Evolutionary conservation across 495 filamentous ascomycete species (phyloP).

Genomic region (Aspergillus sparsus): DNA sequence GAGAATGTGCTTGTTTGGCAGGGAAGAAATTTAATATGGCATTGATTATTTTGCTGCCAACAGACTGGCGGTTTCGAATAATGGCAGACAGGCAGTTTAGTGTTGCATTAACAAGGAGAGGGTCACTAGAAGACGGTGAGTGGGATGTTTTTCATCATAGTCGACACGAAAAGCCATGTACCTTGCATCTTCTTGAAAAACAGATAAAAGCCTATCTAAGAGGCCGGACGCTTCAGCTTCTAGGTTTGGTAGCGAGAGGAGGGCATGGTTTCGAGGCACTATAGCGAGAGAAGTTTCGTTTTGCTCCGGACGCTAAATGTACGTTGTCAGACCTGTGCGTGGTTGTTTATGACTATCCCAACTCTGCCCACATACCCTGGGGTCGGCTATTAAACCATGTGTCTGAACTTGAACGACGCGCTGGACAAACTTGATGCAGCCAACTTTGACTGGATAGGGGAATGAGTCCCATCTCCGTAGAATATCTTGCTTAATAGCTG

Average conservation of each 20-base stretch:
- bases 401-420: slow-evolving; percentile 91
- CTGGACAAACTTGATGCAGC: slow-evolving; percentile 96
- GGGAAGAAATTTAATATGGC: slow-evolving; percentile 91
- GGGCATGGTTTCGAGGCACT: slow-evolving; percentile 77
- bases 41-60: slow-evolving; percentile 81
- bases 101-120: slow-evolving; percentile 87
- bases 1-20: slow-evolving; percentile 69
- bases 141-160: not conserved
- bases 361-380: slow-evolving; percentile 62
- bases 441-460: slow-evolving; percentile 73
- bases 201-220: slow-evolving; percentile 82
- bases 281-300: slow-evolving; percentile 85
- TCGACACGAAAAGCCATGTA: slow-evolving; percentile 38
- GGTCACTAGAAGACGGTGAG: slow-evolving; percentile 59
- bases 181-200: slow-evolving; percentile 84
- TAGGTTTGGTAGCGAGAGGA: slow-evolving; percentile 73
- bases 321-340: slow-evolving; percentile 28
- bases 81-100: slow-evolving; percentile 82
- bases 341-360: slow-evolving; percentile 5
- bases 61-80: slow-evolving; percentile 74
- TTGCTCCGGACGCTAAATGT: slow-evolving; percentile 68
- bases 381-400: slow-evolving; percentile 76
- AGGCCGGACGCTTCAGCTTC: slow-evolving; percentile 91
- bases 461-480: slow-evolving; percentile 85
- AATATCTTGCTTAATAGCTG: slow-evolving; percentile 84